phyloP scores from a whole-genome alignment of 2,329 filamentous ascomycete species.

The Alternaria sp. region DNA sequence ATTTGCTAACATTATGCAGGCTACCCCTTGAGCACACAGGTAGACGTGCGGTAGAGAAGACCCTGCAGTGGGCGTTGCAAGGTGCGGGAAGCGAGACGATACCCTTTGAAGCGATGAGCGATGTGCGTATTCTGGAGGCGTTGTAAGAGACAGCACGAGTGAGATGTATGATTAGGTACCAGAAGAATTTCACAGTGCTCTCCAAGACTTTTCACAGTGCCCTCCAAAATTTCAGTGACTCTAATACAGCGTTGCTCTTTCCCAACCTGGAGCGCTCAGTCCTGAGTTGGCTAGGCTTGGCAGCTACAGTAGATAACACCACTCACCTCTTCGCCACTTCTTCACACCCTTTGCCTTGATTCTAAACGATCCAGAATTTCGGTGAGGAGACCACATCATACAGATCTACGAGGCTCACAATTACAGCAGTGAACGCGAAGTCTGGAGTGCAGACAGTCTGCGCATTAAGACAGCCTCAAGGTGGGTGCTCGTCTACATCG shows the following conservation, averaged over 20 bases:
- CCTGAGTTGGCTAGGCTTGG: background rate
- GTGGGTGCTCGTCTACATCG: background rate
- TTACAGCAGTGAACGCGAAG: background rate
- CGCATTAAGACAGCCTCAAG: background rate
- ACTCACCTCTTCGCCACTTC: background rate
- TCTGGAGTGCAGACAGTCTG: background rate
- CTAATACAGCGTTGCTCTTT: background rate
- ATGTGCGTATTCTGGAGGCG: slow-evolving; percentile 26
- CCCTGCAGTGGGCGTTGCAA: slow-evolving; percentile 41
- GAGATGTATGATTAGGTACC: background rate
- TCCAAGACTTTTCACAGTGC: background rate
- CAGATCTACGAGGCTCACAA: background rate
- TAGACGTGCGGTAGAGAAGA: slow-evolving; percentile 51
- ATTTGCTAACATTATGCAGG: background rate
- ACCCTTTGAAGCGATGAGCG: slow-evolving; percentile 28
- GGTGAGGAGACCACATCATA: background rate
- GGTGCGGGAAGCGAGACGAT: slow-evolving; percentile 17
- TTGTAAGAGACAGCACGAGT: slow-evolving; percentile 1
- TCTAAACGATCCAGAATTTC: background rate
- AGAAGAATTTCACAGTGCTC: background rate
- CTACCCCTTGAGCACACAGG: slow-evolving; percentile 56
- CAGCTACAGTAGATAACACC: background rate
- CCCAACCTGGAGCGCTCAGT: background rate
- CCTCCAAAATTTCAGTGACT: background rate
- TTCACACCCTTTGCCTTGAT: background rate